Conservation (phyloP, 2,329 filamentous ascomycete genomes). For the Acarospora socialis region DNA sequence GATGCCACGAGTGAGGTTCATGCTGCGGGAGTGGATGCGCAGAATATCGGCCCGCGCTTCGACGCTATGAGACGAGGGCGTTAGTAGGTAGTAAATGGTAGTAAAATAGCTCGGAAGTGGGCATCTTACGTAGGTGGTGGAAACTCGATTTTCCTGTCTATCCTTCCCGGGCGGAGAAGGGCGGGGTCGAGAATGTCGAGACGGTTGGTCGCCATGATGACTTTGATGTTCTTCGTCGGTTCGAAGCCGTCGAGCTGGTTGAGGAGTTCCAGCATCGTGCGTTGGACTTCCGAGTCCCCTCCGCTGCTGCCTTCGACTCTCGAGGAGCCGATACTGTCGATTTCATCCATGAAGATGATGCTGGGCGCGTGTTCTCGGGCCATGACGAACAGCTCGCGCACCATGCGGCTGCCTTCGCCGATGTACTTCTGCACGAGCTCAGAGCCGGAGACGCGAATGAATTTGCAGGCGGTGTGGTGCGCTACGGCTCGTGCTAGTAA, state of each 20-base stretch:
- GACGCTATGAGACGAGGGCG: slow-evolving; percentile 33
- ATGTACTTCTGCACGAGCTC: slow-evolving; percentile 99
- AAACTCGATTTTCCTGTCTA: slow-evolving; percentile 98
- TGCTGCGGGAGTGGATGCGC: slow-evolving; percentile 91
- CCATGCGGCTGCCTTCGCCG: slow-evolving; percentile 94
- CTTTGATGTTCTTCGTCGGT: slow-evolving; percentile 99
- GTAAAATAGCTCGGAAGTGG: slow-evolving; percentile 2
- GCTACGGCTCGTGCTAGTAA: slow-evolving; percentile 87
- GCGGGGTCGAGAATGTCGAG: slow-evolving; percentile 95
- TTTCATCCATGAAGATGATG: slow-evolving; percentile 99
- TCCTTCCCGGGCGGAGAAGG: slow-evolving; percentile 84
- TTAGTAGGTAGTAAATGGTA: slow-evolving; percentile 12
- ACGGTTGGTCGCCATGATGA: slow-evolving; percentile 99
- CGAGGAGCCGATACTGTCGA: slow-evolving; percentile 95
- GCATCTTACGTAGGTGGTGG: slow-evolving; percentile 62
- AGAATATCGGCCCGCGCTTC: slow-evolving; percentile 96
- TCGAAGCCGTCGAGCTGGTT: slow-evolving; percentile 99
- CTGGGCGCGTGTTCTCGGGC: slow-evolving; percentile 92
- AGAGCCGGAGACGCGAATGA: slow-evolving; percentile 90
- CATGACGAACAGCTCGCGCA: slow-evolving; percentile 98
- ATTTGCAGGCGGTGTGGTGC: slow-evolving; percentile 98
- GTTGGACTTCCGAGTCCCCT: slow-evolving; percentile 93
- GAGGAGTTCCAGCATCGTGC: slow-evolving; percentile 94
- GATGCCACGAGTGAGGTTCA: slow-evolving; percentile 96
- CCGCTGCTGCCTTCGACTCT: slow-evolving; percentile 91